Conservation (phyloP, 2,329 filamentous ascomycete genomes). For the Dichotomopilus funicola region DNA sequence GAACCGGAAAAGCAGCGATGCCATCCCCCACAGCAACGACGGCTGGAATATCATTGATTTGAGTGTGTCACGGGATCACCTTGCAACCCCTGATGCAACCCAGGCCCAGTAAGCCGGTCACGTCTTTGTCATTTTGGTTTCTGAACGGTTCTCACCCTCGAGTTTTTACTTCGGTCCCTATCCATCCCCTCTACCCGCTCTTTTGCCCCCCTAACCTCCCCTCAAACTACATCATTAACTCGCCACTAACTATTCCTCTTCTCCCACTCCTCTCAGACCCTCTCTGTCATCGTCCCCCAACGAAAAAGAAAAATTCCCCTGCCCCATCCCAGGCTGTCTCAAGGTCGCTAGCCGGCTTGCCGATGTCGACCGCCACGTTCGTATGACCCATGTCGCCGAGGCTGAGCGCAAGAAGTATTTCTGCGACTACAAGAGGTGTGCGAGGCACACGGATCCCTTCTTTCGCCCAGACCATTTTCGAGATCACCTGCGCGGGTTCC, state of each 20-base stretch:
- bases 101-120: neutral
- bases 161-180: no score
- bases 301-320: constrained; percentile 27
- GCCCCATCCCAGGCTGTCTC: constrained; percentile 37
- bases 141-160: no score
- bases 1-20: no score
- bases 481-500: constrained; percentile 50
- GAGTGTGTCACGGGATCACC: neutral
- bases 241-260: no score
- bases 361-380: constrained; percentile 49
- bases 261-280: no score
- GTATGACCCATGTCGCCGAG: constrained; percentile 40
- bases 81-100: neutral
- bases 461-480: constrained; percentile 50
- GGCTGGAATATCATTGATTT: no score
- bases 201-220: no score
- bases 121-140: no score
- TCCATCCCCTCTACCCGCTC: no score
- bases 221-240: no score
- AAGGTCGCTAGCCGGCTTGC: constrained; percentile 46
- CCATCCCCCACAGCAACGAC: no score
- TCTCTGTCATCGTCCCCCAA: no score
- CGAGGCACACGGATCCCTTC: constrained; percentile 41
- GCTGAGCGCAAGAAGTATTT: constrained; percentile 37
- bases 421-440: constrained; percentile 48